A percentile compares a stretch with the other conserved stretches of the same genome.
These are phyloP conservation scores for Coemansia sp. DNA, from an alignment of 371 early-diverging fungal genomes.

Conservation along the genomic window DNA sequence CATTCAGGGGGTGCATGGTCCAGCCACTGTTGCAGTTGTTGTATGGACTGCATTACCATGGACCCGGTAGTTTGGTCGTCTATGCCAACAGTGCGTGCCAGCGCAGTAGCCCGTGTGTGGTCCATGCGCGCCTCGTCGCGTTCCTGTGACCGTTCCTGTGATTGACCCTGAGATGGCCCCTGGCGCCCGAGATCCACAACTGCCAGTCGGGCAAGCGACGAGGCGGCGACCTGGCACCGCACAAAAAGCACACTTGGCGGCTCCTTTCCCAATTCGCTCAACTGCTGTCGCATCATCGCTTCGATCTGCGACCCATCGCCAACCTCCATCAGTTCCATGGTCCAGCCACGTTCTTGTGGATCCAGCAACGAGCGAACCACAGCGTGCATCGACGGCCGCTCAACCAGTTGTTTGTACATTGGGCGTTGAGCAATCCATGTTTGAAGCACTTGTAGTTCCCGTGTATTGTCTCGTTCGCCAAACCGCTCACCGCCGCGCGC, in stretches of 20 bases:
- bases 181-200: not conserved
- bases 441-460: conserved; percentile 12
- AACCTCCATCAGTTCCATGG: not conserved
- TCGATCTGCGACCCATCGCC: no score
- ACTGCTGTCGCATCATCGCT: not conserved
- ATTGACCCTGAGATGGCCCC: no score
- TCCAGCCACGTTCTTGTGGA: not conserved
- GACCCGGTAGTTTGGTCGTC: not conserved
- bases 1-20: not conserved
- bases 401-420: not conserved
- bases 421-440: not conserved
- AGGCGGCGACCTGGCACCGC: not conserved
- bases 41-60: not conserved
- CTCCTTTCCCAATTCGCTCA: not conserved
- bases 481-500: conserved; percentile 39
- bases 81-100: not conserved
- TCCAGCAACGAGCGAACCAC: not conserved
- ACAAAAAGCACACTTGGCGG: not conserved
- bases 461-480: conserved; percentile 39
- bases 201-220: not conserved
- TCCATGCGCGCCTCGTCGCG: not conserved
- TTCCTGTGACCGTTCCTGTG: not conserved
- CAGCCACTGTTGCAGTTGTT: conserved; percentile 8
- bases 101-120: not conserved
- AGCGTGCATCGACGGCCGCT: not conserved